These are phyloP conservation scores for Lactifluus pinguis DNA, from an alignment of 768 basidiomycete genomes.

Conservation along the genomic window DNA sequence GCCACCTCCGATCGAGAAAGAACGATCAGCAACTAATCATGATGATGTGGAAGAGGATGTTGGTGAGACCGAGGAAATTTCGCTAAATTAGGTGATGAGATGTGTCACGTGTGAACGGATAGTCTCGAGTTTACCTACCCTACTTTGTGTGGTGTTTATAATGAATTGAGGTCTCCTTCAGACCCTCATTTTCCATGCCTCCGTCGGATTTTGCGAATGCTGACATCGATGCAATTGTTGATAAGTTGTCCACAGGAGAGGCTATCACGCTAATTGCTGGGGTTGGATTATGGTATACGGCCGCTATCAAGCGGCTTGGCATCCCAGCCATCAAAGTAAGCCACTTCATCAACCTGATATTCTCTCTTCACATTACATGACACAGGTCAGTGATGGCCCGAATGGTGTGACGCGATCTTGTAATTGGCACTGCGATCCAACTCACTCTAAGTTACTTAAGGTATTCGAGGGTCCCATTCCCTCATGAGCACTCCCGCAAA, in stretches of 20 bases:
- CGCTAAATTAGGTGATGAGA: slow-evolving; percentile 21
- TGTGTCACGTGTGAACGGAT: no score
- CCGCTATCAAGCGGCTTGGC: slow-evolving; percentile 52
- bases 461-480: slow-evolving; percentile 64
- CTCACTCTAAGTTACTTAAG: slow-evolving; percentile 21
- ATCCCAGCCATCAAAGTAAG: slow-evolving; percentile 62
- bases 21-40: slow-evolving; percentile 33
- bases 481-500: slow-evolving; percentile 78
- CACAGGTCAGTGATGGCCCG: slow-evolving; percentile 68
- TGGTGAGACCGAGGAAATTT: slow-evolving; percentile 70
- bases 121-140: no score
- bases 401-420: slow-evolving; percentile 41
- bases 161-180: not conserved
- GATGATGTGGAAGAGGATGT: slow-evolving; percentile 66
- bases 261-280: slow-evolving; percentile 65
- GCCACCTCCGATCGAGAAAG: slow-evolving; percentile 73
- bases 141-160: not conserved
- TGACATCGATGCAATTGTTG: slow-evolving; percentile 49
- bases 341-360: not conserved
- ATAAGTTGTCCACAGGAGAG: slow-evolving; percentile 64
- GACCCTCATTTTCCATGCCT: slow-evolving; percentile 35
- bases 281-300: slow-evolving; percentile 73
- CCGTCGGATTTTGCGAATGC: slow-evolving; percentile 64
- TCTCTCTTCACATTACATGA: not conserved
- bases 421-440: not conserved